Conservation (phyloP, 345 rosid species). For the Corchorus olitorius region DNA sequence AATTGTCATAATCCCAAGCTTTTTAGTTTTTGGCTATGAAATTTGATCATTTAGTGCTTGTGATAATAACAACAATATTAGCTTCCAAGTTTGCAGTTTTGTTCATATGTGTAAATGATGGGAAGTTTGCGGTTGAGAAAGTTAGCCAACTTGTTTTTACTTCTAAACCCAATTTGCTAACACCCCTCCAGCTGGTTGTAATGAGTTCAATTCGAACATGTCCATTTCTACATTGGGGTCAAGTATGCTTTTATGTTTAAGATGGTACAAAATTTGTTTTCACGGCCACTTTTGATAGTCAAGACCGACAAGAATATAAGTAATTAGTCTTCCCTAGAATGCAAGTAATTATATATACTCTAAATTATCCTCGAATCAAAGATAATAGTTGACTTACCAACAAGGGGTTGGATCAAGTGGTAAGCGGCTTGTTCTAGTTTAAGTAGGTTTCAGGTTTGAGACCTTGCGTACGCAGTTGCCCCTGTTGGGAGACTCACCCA, state of each 20-base stretch:
- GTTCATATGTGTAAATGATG: background rate
- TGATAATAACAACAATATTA: background rate
- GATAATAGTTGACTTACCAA: too few species aligned
- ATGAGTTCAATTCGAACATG: background rate
- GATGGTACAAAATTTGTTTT: background rate
- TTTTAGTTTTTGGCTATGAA: conserved; percentile 8
- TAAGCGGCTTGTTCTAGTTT: too few species aligned
- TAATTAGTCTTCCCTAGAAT: too few species aligned
- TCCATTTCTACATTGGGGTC: background rate
- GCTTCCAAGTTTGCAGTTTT: background rate
- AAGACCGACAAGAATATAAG: too few species aligned
- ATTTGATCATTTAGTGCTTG: background rate
- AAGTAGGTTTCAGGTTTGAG: too few species aligned
- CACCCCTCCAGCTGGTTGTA: background rate
- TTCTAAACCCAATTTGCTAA: background rate
- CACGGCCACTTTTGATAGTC: too few species aligned
- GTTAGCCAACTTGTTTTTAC: background rate
- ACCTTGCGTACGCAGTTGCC: too few species aligned
- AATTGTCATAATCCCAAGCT: conserved; percentile 25
- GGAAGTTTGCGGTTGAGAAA: background rate
- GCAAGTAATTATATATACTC: too few species aligned
- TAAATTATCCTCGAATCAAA: too few species aligned
- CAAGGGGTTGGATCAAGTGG: too few species aligned
- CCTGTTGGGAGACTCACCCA: too few species aligned
- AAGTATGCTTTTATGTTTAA: background rate